phyloP scores from a whole-genome alignment of 768 basidiomycete genomes.

The Suillus placidus region DNA sequence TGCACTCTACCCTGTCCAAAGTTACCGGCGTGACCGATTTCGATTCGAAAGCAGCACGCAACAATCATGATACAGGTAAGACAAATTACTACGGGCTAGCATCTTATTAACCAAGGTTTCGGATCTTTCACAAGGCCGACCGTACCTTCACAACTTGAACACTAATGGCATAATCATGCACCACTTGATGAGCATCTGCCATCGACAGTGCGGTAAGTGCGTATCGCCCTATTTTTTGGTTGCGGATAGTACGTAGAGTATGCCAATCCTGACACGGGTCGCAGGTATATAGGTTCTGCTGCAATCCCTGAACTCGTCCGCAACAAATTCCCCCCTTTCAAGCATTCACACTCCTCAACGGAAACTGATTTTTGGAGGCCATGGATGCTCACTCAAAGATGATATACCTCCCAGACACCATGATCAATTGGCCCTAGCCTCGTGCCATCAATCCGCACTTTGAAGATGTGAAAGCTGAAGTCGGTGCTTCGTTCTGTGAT shows the following conservation, averaged over 20 bases:
- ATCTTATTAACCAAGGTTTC: neutral
- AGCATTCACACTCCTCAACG: neutral
- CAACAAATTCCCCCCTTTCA: neutral
- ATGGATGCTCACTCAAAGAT: neutral
- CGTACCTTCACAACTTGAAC: neutral
- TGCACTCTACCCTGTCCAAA: neutral
- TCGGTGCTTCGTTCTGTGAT: conserved; percentile 40
- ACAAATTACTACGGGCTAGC: neutral
- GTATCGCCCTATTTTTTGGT: neutral
- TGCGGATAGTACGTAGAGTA: neutral
- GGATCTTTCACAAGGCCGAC: neutral
- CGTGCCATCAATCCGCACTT: conserved; percentile 44
- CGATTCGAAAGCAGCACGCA: neutral
- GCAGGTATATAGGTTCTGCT: neutral
- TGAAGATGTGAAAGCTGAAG: conserved; percentile 35
- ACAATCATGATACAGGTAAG: neutral
- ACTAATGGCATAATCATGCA: neutral
- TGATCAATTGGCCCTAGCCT: conserved; percentile 48
- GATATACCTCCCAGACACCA: conserved; percentile 39
- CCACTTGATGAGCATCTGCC: neutral
- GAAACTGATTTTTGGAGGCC: neutral
- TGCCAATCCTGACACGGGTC: neutral
- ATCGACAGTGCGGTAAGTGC: neutral
- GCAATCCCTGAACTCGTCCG: neutral
- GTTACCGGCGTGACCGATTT: neutral